Base-by-base conservation (phyloP, 2,329 filamentous ascomycete species). In the Apiospora rasikravindrae region DNA sequence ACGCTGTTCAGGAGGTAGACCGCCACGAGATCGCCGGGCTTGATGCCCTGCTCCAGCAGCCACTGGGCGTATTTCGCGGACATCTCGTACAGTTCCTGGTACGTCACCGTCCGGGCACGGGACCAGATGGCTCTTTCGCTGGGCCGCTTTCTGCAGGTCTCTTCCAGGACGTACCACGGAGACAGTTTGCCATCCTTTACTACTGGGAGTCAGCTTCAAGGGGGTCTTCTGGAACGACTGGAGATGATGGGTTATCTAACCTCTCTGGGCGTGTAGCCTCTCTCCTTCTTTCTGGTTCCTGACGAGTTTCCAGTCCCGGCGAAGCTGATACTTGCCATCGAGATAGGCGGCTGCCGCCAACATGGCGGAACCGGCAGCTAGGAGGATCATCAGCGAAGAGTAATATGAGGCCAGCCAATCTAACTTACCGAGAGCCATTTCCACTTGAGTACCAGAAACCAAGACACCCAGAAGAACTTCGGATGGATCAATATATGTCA, bases 301-400 rank as follows among this genome's bases (percentile, higher is more conserved):
- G 19, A 92, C 77, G 1, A 77, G 75, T 0, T 76, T 73, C 4
- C 92, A 71, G 78, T 94, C 92, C 76, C 91, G 88, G 49, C 80
- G 77, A 67, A 94, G 78, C 78, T 92, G 88, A 75, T 87, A 90
- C 82, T 92, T 93, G 70, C 88, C 92, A 77, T 94, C 88, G 47
- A 92, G 81, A 75, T 93, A 92, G 51, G 86, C 86, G n/a, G 80
- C 71, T 16, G 76, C 77, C 10, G 80, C 78, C 8, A 78, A 70
- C 2, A 77, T 73, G 67, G 74, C 77, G 53, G 73, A 70, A 1
- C 47, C 70, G 4, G 49, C 14, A 51, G 70, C 70, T 69, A 6
- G 29, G 8, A 2, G 16, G 11, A 42, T 13, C 47, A 14, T 68
- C 10, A 68, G 66, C 14, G 4, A 10, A 19, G n/a, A 10, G 13